Evolutionary conservation across 2,329 filamentous ascomycete genomes (phyloP), one percentile per base, ranked within the genome.

Genomic region (Trichophyton schoenleinii): DNA sequence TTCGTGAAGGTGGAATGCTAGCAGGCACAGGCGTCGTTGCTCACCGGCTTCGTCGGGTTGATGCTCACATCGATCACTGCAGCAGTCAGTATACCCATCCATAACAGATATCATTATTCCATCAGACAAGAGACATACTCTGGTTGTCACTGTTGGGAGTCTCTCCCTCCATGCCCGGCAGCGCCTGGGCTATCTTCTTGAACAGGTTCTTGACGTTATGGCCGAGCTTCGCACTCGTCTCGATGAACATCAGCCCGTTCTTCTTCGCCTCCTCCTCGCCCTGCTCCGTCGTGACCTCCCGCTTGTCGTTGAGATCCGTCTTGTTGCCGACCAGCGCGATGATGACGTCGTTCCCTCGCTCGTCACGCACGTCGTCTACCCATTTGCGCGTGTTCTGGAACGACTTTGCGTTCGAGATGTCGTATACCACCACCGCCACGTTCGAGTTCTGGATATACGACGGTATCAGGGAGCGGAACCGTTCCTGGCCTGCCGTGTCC

Each of bases 381-480:
- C 95, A 99, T 82, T 99, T 99, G 71, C 91, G 86, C 60, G 94
- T 99, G 77, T 99, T 96, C 74, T 96, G 88, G 80, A 99, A 99
- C 25, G 91, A 95, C 77, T 97, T 96, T 66, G 88, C 87, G 75
- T 94, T 96, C 63, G 91, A 96, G 71, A 99, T 95, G 75, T 99
- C 94, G 78, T 99, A 99, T 64, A 99, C 94, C 38, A 99, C 95
- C 38, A 99, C 95, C 22, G 95, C 95, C 59, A 99, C 95, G 72
- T 88, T 95, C 22, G 90, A 96, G 79, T 99, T 95, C 70, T 95
- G 90, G 71, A 99, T 99, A 78, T 99, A 99, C 22, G 91, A 96
- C 61, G 95, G 95, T 68, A 99, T 99, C 71, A 99, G 77, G 71
- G 89, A 95, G 74, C 95, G 87, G 79, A 99, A 99, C 68, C 94